Base-by-base conservation (phyloP, 352 stramenopile species). In the Globisporangium abappressorium region DNA sequence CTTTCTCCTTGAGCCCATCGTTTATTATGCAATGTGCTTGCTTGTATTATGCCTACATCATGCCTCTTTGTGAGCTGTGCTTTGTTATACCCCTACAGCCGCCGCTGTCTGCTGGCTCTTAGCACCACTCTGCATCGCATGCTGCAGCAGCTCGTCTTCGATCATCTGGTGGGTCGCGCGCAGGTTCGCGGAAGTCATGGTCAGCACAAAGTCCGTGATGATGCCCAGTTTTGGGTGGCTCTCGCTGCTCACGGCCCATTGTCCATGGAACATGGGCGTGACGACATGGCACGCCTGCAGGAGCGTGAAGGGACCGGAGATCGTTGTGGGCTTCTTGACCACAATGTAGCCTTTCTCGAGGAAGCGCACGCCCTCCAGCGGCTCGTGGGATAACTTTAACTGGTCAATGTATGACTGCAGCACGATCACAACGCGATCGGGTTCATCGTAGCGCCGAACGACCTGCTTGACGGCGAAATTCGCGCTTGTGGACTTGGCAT, bases 331-430 rank as follows among this genome's bases (percentile, higher is more conserved):
- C 11, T 73, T 75, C 59, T 76, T 76, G 57, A 18, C 20, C 43
- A 68, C 15, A 11, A 63, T 20, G 51, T 41, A 68, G 12, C 30
- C 49, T 22, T 7, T 60, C 8, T 66, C 62, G 6, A 53, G 62
- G 28, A 66, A 49, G 62, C 76, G 76, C 57, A 82, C 74, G 34
- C 77, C 80, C 8, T 75, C 30, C 11, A 88, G 61, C 24, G 72
- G 64, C 57, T 82, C 72, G 7, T 71, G 67, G 43, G 74, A 74
- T 59, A 89, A 91, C 64, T 82, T 68, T 14, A 83, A 60, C 20
- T 79, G 77, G 28, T 91, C 73, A 69, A 87, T 85, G 55, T 78
- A 81, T 20, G 82, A 79, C 72, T 74, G 24, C 67, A 58, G 14
- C 6, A 43, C 41, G 28, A 60, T 18, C 47, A 66, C 62, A 20